Evolutionary conservation across 2,329 filamentous ascomycete species (phyloP).

Genomic region (Calycina marina): DNA sequence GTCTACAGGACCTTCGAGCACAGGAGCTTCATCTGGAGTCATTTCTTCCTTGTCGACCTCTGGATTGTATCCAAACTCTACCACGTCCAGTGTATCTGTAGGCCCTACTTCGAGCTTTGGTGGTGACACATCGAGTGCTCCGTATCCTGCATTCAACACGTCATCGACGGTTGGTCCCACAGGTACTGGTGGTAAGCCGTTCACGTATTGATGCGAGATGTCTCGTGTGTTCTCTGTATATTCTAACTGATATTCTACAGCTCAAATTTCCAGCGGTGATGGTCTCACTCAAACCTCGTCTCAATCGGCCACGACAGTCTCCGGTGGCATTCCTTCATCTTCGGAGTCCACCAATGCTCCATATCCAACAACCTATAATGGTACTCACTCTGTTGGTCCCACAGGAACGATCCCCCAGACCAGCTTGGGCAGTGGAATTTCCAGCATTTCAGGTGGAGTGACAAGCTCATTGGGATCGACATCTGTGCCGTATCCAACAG

Average conservation of each 20-base stretch:
- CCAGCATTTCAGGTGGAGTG: slow-evolving; percentile 1
- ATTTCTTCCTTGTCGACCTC: neutral
- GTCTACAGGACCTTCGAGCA: slow-evolving; percentile 3
- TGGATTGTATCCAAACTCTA: neutral
- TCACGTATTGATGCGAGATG: no score
- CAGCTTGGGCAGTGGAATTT: slow-evolving; percentile 1
- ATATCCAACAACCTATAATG: neutral
- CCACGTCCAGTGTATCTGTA: no score
- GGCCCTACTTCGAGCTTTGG: no score
- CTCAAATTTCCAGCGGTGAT: no score
- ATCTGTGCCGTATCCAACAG: slow-evolving; percentile 3
- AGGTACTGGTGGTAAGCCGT: no score
- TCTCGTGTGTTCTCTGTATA: no score
- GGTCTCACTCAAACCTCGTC: no score
- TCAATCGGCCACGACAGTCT: no score
- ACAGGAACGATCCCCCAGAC: slow-evolving; percentile 1
- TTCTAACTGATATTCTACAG: no score
- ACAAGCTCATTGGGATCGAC: slow-evolving; percentile 1
- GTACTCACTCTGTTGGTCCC: neutral
- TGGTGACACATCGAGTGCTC: slow-evolving; percentile 1
- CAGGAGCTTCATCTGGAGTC: neutral
- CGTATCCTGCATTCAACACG: no score
- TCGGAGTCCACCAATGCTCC: no score
- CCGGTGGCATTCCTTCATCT: neutral
- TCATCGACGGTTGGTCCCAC: no score